Evolutionary conservation across 2,329 filamentous ascomycete species (phyloP), one percentile per base, ranked within the genome.

Genomic region (Ascochyta fabae): DNA sequence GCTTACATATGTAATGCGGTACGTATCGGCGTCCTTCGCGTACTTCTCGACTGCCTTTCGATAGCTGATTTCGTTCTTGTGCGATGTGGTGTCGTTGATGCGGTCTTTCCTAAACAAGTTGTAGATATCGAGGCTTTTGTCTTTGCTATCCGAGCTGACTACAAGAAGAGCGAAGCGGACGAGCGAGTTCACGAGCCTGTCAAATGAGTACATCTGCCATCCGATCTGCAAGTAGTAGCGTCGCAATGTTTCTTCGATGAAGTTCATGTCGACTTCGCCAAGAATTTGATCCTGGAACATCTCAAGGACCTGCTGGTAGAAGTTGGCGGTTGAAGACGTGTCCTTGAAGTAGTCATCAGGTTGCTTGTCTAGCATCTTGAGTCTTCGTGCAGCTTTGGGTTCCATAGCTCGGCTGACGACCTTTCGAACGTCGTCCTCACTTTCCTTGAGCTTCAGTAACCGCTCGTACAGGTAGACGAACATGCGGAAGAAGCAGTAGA

Each of bases 401-500:
- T 86, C 83, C 70, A 86, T 88, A 40, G 91, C 86, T 19, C 91
- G 88, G 24, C 83, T 80, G 35, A 97, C 88, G 67, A 91, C 88
- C 64, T 87, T 84, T 43, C 85, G 82, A 9, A 96, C 93, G 40
- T 88, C 85, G 3, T 84, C 82, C 66, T 90, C 89, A 69, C 88
- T 88, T 55, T 88, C 83, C 79, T 98, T 98, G 75, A 98, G 86
- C 58, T 90, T 89, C 60, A 89, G 82, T 13, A 99, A 83, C 36
- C 95, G 88, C 68, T 88, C 86, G 77, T 96, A 98, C 5, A 99
- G 81, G n/a, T 89, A 90, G 71, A 96, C 87, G 74, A 99, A 95
- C 58, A 96, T 88, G 65, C 89, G 91, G 80, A 99, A 90, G 82
- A 99, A 98, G 76, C 95, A 93, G 72, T 92, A 96, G 56, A 99